Percentiles rank a stretch among this genome's conserved stretches.
phyloP scores from a whole-genome alignment of 805 yeast genomes.

The Starmerella sp. region DNA sequence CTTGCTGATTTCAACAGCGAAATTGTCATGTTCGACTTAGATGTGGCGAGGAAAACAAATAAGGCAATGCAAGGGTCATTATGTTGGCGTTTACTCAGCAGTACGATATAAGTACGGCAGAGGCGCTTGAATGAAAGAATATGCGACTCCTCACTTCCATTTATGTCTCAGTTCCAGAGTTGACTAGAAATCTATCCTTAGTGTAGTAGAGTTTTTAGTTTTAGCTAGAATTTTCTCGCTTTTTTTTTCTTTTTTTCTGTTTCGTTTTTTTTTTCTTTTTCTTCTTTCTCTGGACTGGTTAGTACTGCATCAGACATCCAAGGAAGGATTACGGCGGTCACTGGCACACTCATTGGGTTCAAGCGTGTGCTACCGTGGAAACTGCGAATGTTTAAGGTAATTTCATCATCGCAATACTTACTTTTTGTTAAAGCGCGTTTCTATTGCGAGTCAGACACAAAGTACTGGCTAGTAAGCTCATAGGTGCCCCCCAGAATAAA shows the following conservation, averaged over 20 bases:
- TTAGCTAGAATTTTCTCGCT: background rate
- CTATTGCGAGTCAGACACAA: slow-evolving; percentile 23
- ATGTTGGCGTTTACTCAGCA: background rate
- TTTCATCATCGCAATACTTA: slow-evolving; percentile 30
- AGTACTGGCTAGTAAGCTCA: slow-evolving; percentile 35
- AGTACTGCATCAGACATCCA: slow-evolving; percentile 34
- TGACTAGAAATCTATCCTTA: too few relatives aligned
- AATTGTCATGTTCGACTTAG: background rate
- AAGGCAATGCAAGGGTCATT: background rate
- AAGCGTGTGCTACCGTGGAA: slow-evolving; percentile 35
- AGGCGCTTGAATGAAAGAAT: background rate
- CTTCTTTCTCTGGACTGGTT: slow-evolving; percentile 4
- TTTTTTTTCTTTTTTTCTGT: background rate
- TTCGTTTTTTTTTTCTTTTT: background rate
- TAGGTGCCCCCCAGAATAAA: slow-evolving; percentile 7
- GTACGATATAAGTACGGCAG: background rate
- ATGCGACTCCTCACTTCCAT: background rate
- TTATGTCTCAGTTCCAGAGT: too few relatives aligned
- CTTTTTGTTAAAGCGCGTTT: slow-evolving; percentile 8
- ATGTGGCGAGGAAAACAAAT: background rate
- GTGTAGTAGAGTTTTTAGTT: background rate
- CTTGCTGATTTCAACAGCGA: background rate
- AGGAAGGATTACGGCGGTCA: slow-evolving; percentile 35
- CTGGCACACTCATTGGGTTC: slow-evolving; percentile 34
- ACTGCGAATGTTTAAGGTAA: slow-evolving; percentile 34